Percentiles rank a stretch among this genome's conserved stretches.
phyloP scores from a whole-genome alignment of 257 asterid species.

The Haberlea rhodopensis region DNA sequence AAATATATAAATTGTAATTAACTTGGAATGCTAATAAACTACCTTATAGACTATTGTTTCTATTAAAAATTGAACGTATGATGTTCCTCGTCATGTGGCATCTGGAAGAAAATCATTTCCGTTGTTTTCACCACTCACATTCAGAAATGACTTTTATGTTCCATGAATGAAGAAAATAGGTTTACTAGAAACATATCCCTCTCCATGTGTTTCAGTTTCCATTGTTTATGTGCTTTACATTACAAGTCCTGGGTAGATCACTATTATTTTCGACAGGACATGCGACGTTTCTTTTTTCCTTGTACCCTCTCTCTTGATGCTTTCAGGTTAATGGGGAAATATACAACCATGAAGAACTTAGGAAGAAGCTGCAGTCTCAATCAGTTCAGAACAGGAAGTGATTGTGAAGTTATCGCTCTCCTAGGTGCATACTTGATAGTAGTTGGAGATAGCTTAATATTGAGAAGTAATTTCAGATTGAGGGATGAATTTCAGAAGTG shows the following conservation, averaged over 20 bases:
- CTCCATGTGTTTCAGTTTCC: conserved; percentile 8
- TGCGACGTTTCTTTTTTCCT: conserved; percentile 3
- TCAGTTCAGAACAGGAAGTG: conserved; percentile 85
- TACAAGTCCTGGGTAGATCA: not conserved
- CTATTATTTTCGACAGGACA: conserved; percentile 1
- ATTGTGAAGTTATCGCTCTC: conserved; percentile 98
- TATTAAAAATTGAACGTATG: too few relatives aligned
- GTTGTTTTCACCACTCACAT: too few relatives aligned
- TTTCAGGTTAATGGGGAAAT: conserved; percentile 95
- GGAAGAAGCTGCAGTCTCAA: conserved; percentile 70
- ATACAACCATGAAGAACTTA: conserved; percentile 81
- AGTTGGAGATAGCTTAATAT: too few relatives aligned
- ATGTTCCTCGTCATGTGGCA: too few relatives aligned
- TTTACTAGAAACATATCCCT: not conserved
- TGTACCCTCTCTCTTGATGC: conserved; percentile 10
- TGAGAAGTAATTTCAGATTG: too few relatives aligned
- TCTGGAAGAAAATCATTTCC: too few relatives aligned
- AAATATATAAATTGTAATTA: too few relatives aligned
- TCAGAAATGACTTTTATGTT: too few relatives aligned
- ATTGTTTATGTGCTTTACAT: conserved; percentile 12
- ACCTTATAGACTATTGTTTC: too few relatives aligned
- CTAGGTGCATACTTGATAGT: conserved; percentile 65
- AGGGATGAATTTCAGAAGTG: too few relatives aligned
- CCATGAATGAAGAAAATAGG: too few relatives aligned
- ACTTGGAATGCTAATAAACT: too few relatives aligned